These are phyloP conservation scores for Erythrophleum ivorense DNA, from an alignment of 331 rosid genomes.

Conservation along the genomic window DNA sequence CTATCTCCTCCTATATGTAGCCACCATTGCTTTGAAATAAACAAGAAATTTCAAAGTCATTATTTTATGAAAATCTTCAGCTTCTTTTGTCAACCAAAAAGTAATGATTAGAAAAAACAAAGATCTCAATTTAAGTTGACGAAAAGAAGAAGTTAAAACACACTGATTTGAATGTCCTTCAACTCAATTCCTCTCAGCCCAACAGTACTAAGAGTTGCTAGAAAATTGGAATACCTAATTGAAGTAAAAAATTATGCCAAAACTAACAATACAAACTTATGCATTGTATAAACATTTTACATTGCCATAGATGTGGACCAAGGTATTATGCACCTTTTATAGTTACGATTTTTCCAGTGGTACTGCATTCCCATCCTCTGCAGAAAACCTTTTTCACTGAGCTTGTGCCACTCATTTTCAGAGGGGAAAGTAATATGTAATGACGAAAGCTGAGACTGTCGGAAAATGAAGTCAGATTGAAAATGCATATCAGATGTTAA, in stretches of 20 bases:
- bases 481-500: background rate
- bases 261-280: background rate
- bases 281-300: background rate
- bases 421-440: slow-evolving; percentile 84
- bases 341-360: slow-evolving; percentile 95
- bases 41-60: background rate
- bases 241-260: background rate
- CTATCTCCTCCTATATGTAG: background rate
- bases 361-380: slow-evolving; percentile 97
- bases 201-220: background rate
- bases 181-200: slow-evolving; percentile 20
- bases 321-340: slow-evolving; percentile 61
- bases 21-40: background rate
- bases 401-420: slow-evolving; percentile 64
- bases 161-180: background rate
- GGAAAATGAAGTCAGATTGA: slow-evolving; percentile 30
- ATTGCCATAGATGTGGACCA: background rate
- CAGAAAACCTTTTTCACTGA: slow-evolving; percentile 72
- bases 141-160: background rate
- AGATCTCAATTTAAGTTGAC: background rate
- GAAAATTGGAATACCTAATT: background rate
- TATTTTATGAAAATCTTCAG: background rate
- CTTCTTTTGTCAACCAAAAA: background rate
- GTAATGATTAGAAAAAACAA: no score
- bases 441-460: slow-evolving; percentile 80